These are phyloP conservation scores for Pulveroboletus sp. DNA, from an alignment of 768 basidiomycete genomes.

Conservation along the genomic window DNA sequence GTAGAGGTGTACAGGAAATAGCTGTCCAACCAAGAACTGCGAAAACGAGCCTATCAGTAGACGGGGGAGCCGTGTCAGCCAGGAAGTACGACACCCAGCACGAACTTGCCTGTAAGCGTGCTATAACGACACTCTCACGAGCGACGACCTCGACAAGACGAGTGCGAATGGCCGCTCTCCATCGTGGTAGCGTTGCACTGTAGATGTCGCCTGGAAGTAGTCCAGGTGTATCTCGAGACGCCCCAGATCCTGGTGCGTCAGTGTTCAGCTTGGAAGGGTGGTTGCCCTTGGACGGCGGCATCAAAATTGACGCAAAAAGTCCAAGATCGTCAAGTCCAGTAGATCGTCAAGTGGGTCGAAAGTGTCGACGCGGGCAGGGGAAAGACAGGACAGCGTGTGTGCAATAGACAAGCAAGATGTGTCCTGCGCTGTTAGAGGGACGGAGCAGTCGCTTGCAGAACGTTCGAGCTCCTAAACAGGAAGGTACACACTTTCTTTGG, in stretches of 20 bases:
- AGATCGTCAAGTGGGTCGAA: too few relatives aligned
- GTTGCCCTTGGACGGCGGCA: too few relatives aligned
- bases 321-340: too few relatives aligned
- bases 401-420: too few relatives aligned
- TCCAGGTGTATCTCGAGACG: constrained; percentile 8
- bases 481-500: too few relatives aligned
- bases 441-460: too few relatives aligned
- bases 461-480: too few relatives aligned
- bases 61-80: constrained; percentile 9
- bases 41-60: constrained; percentile 42
- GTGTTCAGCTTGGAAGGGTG: neutral
- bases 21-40: constrained; percentile 63
- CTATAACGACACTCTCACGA: constrained; percentile 58
- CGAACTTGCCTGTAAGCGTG: constrained; percentile 59
- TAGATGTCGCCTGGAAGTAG: constrained; percentile 49
- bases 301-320: too few relatives aligned
- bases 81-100: neutral
- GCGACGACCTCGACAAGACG: constrained; percentile 48
- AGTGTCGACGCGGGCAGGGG: too few relatives aligned
- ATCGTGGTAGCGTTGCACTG: constrained; percentile 54
- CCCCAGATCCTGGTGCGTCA: neutral
- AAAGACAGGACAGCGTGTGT: too few relatives aligned
- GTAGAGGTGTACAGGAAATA: constrained; percentile 84
- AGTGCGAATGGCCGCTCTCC: constrained; percentile 59
- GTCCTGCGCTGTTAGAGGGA: too few relatives aligned